A percentile compares a stretch with the other conserved stretches of the same genome.
These are phyloP conservation scores for Aspergillus incahuasiensis DNA, from an alignment of 495 filamentous ascomycete genomes.

Conservation along the genomic window DNA sequence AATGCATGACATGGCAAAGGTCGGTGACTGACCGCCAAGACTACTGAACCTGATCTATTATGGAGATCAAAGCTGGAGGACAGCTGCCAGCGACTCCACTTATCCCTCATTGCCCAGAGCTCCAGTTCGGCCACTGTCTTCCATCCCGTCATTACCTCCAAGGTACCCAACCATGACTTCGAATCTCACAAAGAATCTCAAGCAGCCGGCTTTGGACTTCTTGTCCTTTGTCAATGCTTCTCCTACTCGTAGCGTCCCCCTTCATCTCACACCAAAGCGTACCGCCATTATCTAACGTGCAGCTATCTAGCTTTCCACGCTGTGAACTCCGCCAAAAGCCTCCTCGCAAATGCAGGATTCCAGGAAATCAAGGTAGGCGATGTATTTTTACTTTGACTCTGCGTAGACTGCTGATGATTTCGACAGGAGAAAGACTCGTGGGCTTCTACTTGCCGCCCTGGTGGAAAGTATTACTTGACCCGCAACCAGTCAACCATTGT, in stretches of 20 bases:
- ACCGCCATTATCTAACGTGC: slow-evolving; percentile 19
- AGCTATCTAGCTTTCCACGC: slow-evolving; percentile 81
- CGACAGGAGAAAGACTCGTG: slow-evolving; percentile 80
- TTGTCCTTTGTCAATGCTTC: slow-evolving; percentile 91
- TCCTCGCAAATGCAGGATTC: slow-evolving; percentile 79
- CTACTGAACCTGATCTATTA: background rate
- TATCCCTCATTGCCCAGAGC: slow-evolving; percentile 6
- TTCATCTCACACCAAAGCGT: background rate
- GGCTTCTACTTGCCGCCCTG: slow-evolving; percentile 71
- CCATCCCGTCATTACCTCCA: background rate
- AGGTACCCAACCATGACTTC: slow-evolving; percentile 51
- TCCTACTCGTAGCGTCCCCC: slow-evolving; percentile 70
- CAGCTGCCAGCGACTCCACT: slow-evolving; percentile 3
- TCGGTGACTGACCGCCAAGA: slow-evolving; percentile 15
- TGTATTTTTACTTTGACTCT: background rate
- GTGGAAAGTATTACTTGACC: slow-evolving; percentile 94
- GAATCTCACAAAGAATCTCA: slow-evolving; percentile 38
- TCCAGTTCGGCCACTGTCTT: slow-evolving; percentile 1
- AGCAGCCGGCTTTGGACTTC: slow-evolving; percentile 71
- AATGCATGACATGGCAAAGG: background rate
- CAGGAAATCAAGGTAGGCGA: slow-evolving; percentile 62
- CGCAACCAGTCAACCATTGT: slow-evolving; percentile 91
- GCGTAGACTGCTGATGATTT: slow-evolving; percentile 1
- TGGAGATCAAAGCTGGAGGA: background rate
- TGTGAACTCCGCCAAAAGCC: slow-evolving; percentile 69